These are phyloP conservation scores for Metschnikowia proteae DNA, from an alignment of 805 yeast genomes.

Conservation along the genomic window DNA sequence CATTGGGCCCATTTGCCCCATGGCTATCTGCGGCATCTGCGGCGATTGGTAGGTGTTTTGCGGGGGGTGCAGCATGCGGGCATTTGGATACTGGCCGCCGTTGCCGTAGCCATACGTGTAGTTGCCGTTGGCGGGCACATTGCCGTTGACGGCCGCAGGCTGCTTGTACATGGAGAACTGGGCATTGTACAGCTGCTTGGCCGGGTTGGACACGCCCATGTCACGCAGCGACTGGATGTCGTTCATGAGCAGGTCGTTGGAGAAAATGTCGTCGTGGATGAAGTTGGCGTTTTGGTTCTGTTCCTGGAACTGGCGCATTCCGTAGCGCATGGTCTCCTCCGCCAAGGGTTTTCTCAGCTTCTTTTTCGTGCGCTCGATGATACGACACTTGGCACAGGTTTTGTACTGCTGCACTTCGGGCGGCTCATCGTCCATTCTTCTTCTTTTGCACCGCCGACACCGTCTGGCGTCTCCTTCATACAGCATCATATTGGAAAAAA, in stretches of 20 bases:
- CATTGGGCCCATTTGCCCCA: not conserved
- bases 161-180: slow-evolving; percentile 15
- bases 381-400: slow-evolving; percentile 56
- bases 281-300: slow-evolving; percentile 32
- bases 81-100: slow-evolving; percentile 3
- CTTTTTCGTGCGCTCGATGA: slow-evolving; percentile 47
- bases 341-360: slow-evolving; percentile 44
- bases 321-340: slow-evolving; percentile 44
- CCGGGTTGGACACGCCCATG: slow-evolving; percentile 11
- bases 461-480: slow-evolving; percentile 28
- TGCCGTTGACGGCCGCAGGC: slow-evolving; percentile 4
- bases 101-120: slow-evolving; percentile 8
- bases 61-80: slow-evolving; percentile 6
- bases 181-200: slow-evolving; percentile 14
- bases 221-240: slow-evolving; percentile 14
- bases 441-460: slow-evolving; percentile 56
- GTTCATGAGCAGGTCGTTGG: slow-evolving; percentile 21
- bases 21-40: slow-evolving; percentile 3
- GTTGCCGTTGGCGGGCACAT: slow-evolving; percentile 5
- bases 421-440: slow-evolving; percentile 53
- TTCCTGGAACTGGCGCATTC: slow-evolving; percentile 42
- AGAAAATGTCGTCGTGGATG: slow-evolving; percentile 29
- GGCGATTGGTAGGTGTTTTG: slow-evolving; percentile 12
- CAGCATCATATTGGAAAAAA: slow-evolving; percentile 16
- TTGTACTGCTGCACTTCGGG: slow-evolving; percentile 54